These are phyloP conservation scores for Symbiodinium pilosum DNA, from an alignment of 73 alveolate species.

Conservation along the genomic window DNA sequence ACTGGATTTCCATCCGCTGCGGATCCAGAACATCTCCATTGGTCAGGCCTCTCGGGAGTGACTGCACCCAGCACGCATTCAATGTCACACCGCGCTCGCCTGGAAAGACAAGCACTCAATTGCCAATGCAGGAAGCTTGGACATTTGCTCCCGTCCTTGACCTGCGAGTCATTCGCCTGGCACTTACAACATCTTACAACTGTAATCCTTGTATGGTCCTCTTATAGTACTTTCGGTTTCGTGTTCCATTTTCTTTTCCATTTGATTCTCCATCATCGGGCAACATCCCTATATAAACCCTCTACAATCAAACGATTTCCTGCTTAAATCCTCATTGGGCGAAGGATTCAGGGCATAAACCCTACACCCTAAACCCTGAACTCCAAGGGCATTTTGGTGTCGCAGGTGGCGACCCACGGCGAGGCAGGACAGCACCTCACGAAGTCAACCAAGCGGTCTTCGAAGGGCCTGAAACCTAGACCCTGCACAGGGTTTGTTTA, in stretches of 20 bases:
- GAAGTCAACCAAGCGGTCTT: constrained; percentile 81
- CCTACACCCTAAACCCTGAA: not conserved
- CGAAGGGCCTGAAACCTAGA: constrained; percentile 28
- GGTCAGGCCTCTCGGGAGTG: constrained; percentile 23
- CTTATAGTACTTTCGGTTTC: too few species aligned
- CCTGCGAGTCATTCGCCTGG: constrained; percentile 63
- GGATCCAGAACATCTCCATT: constrained; percentile 75
- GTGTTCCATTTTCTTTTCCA: too few species aligned
- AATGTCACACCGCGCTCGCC: not conserved
- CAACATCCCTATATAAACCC: too few species aligned
- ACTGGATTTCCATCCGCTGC: constrained; percentile 75
- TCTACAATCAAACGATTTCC: too few species aligned
- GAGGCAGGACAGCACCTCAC: constrained; percentile 40
- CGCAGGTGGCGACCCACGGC: constrained; percentile 69
- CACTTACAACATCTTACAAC: too few species aligned
- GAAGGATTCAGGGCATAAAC: not conserved
- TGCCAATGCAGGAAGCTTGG: constrained; percentile 37
- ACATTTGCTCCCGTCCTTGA: constrained; percentile 74
- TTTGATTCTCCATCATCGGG: too few species aligned
- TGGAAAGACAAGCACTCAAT: not conserved
- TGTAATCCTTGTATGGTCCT: too few species aligned
- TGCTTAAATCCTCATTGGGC: not conserved
- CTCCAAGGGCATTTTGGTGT: too few species aligned
- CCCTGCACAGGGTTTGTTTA: too few species aligned
- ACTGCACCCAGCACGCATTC: not conserved